Evolutionary conservation across 2,329 filamentous ascomycete species (phyloP).

Genomic region (Fusarium camptoceras): DNA sequence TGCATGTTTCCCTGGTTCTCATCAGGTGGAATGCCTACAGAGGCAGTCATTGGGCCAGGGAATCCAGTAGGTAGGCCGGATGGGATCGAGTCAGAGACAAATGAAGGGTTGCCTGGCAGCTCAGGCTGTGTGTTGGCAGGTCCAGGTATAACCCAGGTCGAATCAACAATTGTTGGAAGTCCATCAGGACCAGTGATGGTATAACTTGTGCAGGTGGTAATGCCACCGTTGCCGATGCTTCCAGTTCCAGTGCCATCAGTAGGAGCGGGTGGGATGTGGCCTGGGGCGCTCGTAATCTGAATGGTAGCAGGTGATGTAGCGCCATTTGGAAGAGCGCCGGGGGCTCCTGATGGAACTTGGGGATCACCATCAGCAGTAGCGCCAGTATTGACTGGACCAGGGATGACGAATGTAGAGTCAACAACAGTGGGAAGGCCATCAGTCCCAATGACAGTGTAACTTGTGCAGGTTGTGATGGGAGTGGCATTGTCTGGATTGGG

Average conservation of each 20-base stretch:
- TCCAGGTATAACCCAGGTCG: slow-evolving; percentile 49
- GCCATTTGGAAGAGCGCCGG: slow-evolving; percentile 30
- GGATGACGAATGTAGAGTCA: slow-evolving; percentile 50
- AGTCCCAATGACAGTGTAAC: slow-evolving; percentile 45
- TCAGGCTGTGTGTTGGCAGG: slow-evolving; percentile 37
- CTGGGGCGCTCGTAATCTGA: slow-evolving; percentile 21
- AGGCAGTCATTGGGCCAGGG: slow-evolving; percentile 37
- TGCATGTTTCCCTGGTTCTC: background rate
- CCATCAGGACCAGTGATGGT: slow-evolving; percentile 42
- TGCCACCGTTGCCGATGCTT: slow-evolving; percentile 4
- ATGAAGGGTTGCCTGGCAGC: slow-evolving; percentile 36
- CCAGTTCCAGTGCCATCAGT: slow-evolving; percentile 18
- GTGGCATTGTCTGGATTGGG: background rate
- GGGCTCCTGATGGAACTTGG: slow-evolving; percentile 23
- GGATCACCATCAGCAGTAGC: slow-evolving; percentile 19
- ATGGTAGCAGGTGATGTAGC: slow-evolving; percentile 22
- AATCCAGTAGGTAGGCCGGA: slow-evolving; percentile 43
- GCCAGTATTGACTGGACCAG: slow-evolving; percentile 41
- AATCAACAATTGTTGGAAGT: slow-evolving; percentile 48
- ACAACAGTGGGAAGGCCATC: slow-evolving; percentile 46
- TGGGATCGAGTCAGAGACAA: slow-evolving; percentile 30
- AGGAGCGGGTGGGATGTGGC: slow-evolving; percentile 3
- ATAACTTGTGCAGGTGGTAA: slow-evolving; percentile 44
- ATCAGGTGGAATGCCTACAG: slow-evolving; percentile 14
- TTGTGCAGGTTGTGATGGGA: slow-evolving; percentile 46